Evolutionary conservation across 176 grass and related monocot species (phyloP), one percentile per base, ranked within the genome.

Genomic region (Bonia amplexicaulis): DNA sequence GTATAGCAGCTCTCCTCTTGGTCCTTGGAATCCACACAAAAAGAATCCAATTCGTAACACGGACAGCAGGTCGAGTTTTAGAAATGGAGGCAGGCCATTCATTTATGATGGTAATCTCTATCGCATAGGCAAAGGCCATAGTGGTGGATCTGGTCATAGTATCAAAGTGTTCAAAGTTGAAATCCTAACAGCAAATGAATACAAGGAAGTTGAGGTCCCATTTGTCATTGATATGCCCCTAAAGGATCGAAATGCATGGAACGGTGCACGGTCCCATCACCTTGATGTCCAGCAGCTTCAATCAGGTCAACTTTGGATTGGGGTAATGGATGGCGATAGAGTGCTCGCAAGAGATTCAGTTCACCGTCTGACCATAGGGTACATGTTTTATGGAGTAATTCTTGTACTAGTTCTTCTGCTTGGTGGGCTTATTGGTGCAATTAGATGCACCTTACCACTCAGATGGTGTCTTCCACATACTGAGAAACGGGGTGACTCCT

Each of bases 21-120:
- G 77, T 47, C 87, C 93, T 83, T 98, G 93, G 93, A 87, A 52
- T 82, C 88, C 88, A 1, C 96, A 98, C 89, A 90, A 90, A 45
- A 74, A 84, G 77, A 98, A 90, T 46, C 78, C 89, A 79, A 59
- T 93, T 85, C 84, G 12, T 64, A 79, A 67, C 54, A 82, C 42
- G 23, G 69, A 79, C 31, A 98, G 86, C 26, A 84, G 37, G 64
- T 77, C 71, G 2, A 89, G 83, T 71, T 88, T 88, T 11, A 93
- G 93, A 93, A 98, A 98, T 86, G 96, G 85, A 29, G 96, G 96
- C 8, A 84, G 85, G 47, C 93, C 96, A 42, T 98, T 98, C 82
- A 49, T 89, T 48, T 93, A 93, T 78, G 77, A 95, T 33, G 86
- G 90, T 35, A 33, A 76, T 55, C 93, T 98, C 17, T 95, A 98